These are phyloP conservation scores for Helicocarpus griseus DNA, from an alignment of 2,329 filamentous ascomycete genomes.

Conservation along the genomic window DNA sequence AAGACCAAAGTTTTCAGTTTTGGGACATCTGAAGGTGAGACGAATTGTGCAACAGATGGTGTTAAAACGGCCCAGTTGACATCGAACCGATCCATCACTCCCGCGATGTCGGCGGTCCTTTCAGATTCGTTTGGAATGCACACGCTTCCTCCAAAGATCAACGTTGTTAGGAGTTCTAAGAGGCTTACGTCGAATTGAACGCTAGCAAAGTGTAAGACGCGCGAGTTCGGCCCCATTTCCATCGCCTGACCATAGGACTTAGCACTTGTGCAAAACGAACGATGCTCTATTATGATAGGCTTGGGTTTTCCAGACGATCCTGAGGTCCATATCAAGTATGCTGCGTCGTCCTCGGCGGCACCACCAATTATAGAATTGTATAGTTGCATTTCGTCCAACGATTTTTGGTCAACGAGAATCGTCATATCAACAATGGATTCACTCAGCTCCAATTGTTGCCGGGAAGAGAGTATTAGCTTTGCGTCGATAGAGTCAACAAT, in stretches of 20 bases:
- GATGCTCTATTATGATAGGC: constrained; percentile 11
- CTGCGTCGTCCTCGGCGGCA: constrained; percentile 1
- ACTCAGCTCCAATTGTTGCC: neutral
- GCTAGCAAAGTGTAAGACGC: constrained; percentile 70
- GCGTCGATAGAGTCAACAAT: neutral
- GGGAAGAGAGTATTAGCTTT: neutral
- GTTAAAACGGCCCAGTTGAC: constrained; percentile 47
- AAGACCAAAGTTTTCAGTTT: constrained; percentile 27
- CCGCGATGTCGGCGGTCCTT: constrained; percentile 35
- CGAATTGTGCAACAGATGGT: constrained; percentile 39
- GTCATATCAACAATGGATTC: neutral
- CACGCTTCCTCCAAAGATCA: constrained; percentile 30
- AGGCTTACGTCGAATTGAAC: constrained; percentile 84
- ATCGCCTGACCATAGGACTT: constrained; percentile 35
- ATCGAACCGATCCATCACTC: constrained; percentile 36
- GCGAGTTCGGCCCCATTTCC: constrained; percentile 26
- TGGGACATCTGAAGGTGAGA: constrained; percentile 28
- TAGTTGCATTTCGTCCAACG: neutral
- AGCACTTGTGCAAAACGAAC: constrained; percentile 39
- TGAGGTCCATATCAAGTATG: constrained; percentile 39
- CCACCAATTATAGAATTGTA: neutral
- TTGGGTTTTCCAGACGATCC: constrained; percentile 13
- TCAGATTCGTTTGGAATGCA: constrained; percentile 34
- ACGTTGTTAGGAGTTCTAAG: constrained; percentile 62
- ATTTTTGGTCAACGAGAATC: neutral